Base-by-base conservation (phyloP, 331 rosid genomes). In the Malus hybrid region DNA sequence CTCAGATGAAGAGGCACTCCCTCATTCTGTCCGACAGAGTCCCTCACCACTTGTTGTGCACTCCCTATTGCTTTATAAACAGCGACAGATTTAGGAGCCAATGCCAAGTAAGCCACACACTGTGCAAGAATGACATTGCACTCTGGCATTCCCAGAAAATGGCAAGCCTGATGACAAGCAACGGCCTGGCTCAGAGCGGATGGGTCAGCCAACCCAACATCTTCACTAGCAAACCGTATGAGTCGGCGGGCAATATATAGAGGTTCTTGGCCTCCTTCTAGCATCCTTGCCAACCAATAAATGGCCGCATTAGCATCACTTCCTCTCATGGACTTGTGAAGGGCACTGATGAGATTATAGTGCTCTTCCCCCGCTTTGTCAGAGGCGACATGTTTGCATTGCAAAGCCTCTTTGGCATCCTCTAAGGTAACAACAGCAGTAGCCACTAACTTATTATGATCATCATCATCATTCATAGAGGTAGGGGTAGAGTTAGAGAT, bases 1-100 rank as follows among this genome's bases (percentile, higher is more conserved):
- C 97, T 92, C 15, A 88, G 71, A 86, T 92, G 97, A 42, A 88
- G 87, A 71, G 97, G 97, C 80, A 90, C 97, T 27, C 96, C 97
- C 70, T 92, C 93, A 72, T 92, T 92, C 79, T 88, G 92, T 67
- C 94, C 96, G 44, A 74, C 77, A 0, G 97, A 92, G 61, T 88
- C 87, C 80, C 60, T 88, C 57, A 92, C 91, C 3, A 72, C 90
- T 83, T 90, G 84, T 85, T 85, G 85, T 19, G 96, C 96, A 52
- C 78, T 88, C 65, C 42, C 88, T 1, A 93, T 82, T 7, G 97
- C 97, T 36, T 69, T 56, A 74, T 90, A 93, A 5, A 93, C 89
- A 6, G 96, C 83, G 0, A 90, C 50, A 0, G 96, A 88, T 70
- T 93, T 93, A 0, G 94, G 91, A 56, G 96, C 93, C 62, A 90